phyloP scores from a whole-genome alignment of 2,329 filamentous ascomycete genomes.

The Sporothrix curviconia region DNA sequence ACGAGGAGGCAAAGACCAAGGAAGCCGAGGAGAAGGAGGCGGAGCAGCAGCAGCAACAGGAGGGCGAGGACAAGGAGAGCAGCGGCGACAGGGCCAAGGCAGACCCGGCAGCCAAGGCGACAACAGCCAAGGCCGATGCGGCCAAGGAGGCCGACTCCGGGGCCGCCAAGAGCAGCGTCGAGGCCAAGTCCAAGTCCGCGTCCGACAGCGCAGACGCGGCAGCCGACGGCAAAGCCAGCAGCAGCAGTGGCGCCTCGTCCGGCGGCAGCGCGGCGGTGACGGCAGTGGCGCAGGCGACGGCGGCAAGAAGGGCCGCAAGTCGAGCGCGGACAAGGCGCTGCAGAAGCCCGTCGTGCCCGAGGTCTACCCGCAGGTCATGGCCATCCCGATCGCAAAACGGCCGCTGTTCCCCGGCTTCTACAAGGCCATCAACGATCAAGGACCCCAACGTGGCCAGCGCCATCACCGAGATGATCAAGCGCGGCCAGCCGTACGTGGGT shows the following conservation, averaged over 20 bases:
- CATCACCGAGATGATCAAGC: slow-evolving; percentile 93
- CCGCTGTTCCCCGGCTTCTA: slow-evolving; percentile 97
- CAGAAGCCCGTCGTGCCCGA: slow-evolving; percentile 88
- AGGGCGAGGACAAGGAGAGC: background rate
- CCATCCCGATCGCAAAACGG: slow-evolving; percentile 88
- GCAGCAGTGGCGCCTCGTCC: background rate
- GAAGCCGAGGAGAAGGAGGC: slow-evolving; percentile 15
- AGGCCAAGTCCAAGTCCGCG: slow-evolving; percentile 30
- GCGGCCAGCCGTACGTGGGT: slow-evolving; percentile 93
- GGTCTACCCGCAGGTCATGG: slow-evolving; percentile 94
- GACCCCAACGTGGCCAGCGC: slow-evolving; percentile 86
- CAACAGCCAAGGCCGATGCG: slow-evolving; percentile 8
- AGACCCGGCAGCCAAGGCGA: background rate
- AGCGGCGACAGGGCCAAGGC: slow-evolving; percentile 9
- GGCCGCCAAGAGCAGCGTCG: slow-evolving; percentile 27
- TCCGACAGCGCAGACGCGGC: slow-evolving; percentile 33
- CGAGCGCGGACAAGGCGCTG: slow-evolving; percentile 61
- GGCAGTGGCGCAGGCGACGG: slow-evolving; percentile 45
- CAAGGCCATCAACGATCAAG: slow-evolving; percentile 93
- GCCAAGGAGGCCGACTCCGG: slow-evolving; percentile 10
- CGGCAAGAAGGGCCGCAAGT: slow-evolving; percentile 65
- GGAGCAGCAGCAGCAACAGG: background rate
- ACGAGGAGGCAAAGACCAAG: slow-evolving; percentile 16
- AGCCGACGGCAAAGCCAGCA: slow-evolving; percentile 44
- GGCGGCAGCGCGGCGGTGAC: slow-evolving; percentile 49